Evolutionary conservation across 2,329 filamentous ascomycete genomes (phyloP), one percentile per base, ranked within the genome.

Genomic region (Calonectria henricotiae): DNA sequence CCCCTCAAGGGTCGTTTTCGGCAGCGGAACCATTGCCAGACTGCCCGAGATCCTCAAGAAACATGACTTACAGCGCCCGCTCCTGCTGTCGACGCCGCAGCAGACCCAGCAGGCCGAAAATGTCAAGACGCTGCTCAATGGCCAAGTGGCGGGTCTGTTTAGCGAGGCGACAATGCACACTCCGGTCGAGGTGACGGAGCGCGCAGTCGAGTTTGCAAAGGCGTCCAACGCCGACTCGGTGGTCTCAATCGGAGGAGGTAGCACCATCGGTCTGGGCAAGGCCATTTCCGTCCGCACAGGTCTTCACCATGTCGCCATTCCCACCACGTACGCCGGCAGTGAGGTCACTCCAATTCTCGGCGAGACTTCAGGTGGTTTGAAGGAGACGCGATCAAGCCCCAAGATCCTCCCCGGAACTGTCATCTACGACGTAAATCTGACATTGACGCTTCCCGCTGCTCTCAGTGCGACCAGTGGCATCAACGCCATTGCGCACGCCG

Each of bases 261-360:
- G 78, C 12, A 73, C 75, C 0, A 89, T 89, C 63, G 90, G 90
- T 0, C 80, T 92, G 25, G 88, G 88, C 6, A 90, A 90, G 74
- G 88, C 88, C 1, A 85, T 90, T 68, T 86, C 85, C 71, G 82
- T 89, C 67, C 85, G 87, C 17, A 89, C 87, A 2, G 87, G 87
- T 0, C 75, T 89, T 49, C 85, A 84, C 32, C 88, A 90, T 13
- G 44, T 90, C 65, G 69, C 65, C 20, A 86, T 91, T 64, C 88
- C 89, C 17, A 90, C 89, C 2, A 90, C 89, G 0, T 91, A 90
- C 74, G 86, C 89, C 6, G 88, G 88, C 12, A 89, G 87, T 71
- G 90, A 92, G 77, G 90, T 92, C 85, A 92, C 90, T 2, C 88
- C 90, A 0, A 90, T 91, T 60, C 80, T 92, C 15, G 90, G 90